Evolutionary conservation across 176 grass and related monocot genomes (phyloP), one percentile per base, ranked within the genome.

Genomic region (Musa itinerans): DNA sequence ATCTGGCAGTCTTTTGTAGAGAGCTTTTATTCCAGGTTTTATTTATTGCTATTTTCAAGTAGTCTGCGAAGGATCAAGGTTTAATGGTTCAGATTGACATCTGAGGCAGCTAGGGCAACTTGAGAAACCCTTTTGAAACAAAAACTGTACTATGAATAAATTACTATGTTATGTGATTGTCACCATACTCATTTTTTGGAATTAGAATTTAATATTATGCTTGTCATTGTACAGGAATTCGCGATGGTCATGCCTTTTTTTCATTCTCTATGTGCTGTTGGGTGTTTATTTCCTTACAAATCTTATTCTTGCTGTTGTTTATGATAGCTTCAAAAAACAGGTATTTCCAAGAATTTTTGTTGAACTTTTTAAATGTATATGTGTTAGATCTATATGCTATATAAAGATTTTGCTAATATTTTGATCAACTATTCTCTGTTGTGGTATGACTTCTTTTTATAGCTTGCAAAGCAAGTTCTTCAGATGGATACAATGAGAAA

Each of bases 251-350:
- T 87, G 90, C 17, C 54, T 98, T 52, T 93, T 98, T 85, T 89
- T 98, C 80, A 76, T 98, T 74, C 8, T 89, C 82, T 98, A 91
- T 65, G 88, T 93, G 84, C 83, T 98, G 78, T 80, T 98, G 79
- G 94, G 86, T 81, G 94, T 98, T 86, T 98, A 98, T 78, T 98
- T 98, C 81, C 84, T 98, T 48, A 98, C 94, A 81, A 98, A 98
- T 87, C 86, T 98, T 78, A 87, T 98, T 83, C 94, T 98, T 84
- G 94, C 94, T 2, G 94, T 98, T 80, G 89, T 98, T 87, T 98
- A 98, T 81, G 90, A 98, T 71, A 93, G 94, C 84, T 93, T 98
- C 77, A 98, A 98, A 70, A 86, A 89, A 72, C 94, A 98, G 90
- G 94, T 98, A 79, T 51, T 52, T 82, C 63, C 62, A 19, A 62